Evolutionary conservation across 257 asterid species (phyloP), one percentile per base, ranked within the genome.

Genomic region (Dorcoceras hygrometricum): DNA sequence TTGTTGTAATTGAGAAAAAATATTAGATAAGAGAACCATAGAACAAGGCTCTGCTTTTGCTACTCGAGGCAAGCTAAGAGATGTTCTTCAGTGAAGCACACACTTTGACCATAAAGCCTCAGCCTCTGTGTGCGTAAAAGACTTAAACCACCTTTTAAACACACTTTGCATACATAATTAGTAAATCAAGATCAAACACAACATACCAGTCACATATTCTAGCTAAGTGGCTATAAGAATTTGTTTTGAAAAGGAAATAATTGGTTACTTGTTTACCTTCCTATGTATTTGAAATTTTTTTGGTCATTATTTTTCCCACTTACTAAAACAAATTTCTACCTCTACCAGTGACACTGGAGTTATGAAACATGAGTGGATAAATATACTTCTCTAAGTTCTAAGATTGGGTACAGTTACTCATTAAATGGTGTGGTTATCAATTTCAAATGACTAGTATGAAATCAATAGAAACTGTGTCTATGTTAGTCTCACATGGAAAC

Each of bases 331-430:
- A 43, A 43, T 14, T 43, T 20, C 19, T 14, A 43, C 53, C 19
- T 14, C 50, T 5, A 34, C 1, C 18, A 8, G 23, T 23, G 39
- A 27, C n/a, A 9, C 51, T 20, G 46, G 19, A 69, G 4, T 31
- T 10, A 25, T 28, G 57, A 56, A 31, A 46, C 19, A 39, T 51
- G 53, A 23, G 23, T 54, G n/a, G 23, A 18, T 64, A 59, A 46
- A 32, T 56, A 29, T 20, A 63, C 65, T 31, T 57, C 43, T n/a
- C n/a, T 31, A 55, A 71, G 11, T 23, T n/a, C 61, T 19, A 3
- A 65, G 39, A 60, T 70, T 65, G 63, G 62, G 32, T 34, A 75
- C 59, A 59, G 5, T 50, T 51, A 31, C n/a, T 60, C 48, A 75
- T 48, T 26, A 63, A 51, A 62, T 9, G 2, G 24, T 60, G 23